phyloP scores from a whole-genome alignment of 345 rosid species.

The Punica granatum region DNA sequence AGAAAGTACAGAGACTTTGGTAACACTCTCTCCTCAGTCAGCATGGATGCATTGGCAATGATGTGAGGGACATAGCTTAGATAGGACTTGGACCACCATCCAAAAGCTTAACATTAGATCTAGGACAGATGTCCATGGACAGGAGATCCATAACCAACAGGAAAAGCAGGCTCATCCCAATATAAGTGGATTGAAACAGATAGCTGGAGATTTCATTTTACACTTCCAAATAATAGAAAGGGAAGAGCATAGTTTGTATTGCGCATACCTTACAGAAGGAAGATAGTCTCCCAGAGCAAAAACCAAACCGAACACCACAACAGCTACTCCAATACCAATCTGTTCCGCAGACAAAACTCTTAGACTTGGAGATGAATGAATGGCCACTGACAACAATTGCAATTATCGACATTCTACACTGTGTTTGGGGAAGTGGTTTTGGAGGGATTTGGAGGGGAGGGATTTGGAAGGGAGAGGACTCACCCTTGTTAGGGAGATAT shows the following conservation, averaged over 20 bases:
- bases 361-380: constrained; percentile 8
- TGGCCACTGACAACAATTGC: constrained; percentile 6
- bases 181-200: background rate
- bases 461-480: too few relatives aligned
- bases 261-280: constrained; percentile 67
- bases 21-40: background rate
- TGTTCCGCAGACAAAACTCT: constrained; percentile 19
- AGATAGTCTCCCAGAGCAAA: constrained; percentile 95
- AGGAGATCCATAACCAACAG: background rate
- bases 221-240: background rate
- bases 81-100: background rate
- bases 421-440: too few relatives aligned
- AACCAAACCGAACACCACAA: constrained; percentile 83
- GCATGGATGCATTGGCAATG: background rate
- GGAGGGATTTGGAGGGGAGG: too few relatives aligned
- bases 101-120: background rate
- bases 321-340: constrained; percentile 93
- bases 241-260: background rate
- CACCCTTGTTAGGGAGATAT: too few relatives aligned
- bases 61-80: background rate
- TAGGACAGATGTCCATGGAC: background rate
- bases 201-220: background rate
- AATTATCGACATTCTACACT: background rate
- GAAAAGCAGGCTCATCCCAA: background rate
- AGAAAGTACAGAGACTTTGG: background rate